Base-by-base conservation (phyloP, 345 rosid species). In the Balakata baccata region DNA sequence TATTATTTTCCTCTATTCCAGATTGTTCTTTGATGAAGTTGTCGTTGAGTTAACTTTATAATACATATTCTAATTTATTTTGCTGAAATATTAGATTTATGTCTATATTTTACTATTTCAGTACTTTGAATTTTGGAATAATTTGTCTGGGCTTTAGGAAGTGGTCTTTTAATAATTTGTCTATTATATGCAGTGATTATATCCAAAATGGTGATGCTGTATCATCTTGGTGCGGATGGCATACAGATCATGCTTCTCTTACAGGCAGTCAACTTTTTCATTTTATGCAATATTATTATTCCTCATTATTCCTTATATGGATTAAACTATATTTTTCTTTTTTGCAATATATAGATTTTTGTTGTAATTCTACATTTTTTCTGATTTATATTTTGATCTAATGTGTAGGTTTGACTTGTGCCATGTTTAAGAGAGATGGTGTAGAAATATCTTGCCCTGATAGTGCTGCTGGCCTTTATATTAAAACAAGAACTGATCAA, bases 221-320 rank as follows among this genome's bases (percentile, higher is more conserved):
- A 74, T 92, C 97, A 50, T 89, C 93, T 76, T 94, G 98, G 98
- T 94, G 97, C 65, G 98, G 98, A 68, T 94, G 97, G 97, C 98
- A 94, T 70, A 89, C 95, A 22, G 98, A 94, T 86, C 90, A 90
- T 64, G 94, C 92, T 63, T 94, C 94, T 61, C 81, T 94, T 68
- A 92, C 97, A 79, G 97, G 98, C 89, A 54, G 14, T 57, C 7
- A 3, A 2, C 77, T 68, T 51, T 66, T 63, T 18, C 59, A 29
- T 62, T 54, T 77, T 60, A 66, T 60, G 62, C 69, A 6, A 49
- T 68, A 34, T 25, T 37, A 49, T 72, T 61, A 18, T 77, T 64
- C 39, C 54, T 81, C 47, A 20, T 68, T 54, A 4, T n/a, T n/a
- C n/a, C n/a, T n/a, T n/a, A 20, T 25, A 45, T 46, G 53, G 25